These are phyloP conservation scores for Boletus rubescentipes DNA, from an alignment of 768 basidiomycete genomes.

Conservation along the genomic window DNA sequence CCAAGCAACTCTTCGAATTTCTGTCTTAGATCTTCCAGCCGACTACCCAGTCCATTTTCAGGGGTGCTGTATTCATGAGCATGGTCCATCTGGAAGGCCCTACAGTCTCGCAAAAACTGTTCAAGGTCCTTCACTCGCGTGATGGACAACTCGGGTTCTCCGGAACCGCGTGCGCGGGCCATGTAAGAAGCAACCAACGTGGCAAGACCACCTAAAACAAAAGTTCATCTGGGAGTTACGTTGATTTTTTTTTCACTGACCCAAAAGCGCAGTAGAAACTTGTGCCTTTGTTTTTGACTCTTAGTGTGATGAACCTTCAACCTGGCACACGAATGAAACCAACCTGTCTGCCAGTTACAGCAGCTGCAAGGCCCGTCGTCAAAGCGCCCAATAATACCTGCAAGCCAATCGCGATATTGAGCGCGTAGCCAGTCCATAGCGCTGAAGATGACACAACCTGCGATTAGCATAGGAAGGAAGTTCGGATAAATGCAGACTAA, in stretches of 20 bases:
- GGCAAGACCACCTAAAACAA: slow-evolving; percentile 52
- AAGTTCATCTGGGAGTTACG: neutral
- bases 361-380: slow-evolving; percentile 63
- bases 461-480: slow-evolving; percentile 11
- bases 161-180: slow-evolving; percentile 65
- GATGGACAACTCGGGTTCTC: slow-evolving; percentile 67
- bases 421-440: slow-evolving; percentile 28
- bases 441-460: slow-evolving; percentile 24
- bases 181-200: slow-evolving; percentile 73
- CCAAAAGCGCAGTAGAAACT: slow-evolving; percentile 41
- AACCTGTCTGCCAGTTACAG: slow-evolving; percentile 43
- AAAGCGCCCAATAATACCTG: slow-evolving; percentile 67
- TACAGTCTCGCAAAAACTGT: slow-evolving; percentile 61
- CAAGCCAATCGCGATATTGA: slow-evolving; percentile 54
- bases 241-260: slow-evolving; percentile 18
- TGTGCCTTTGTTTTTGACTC: slow-evolving; percentile 28
- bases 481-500: neutral
- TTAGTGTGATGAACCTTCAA: neutral
- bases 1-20: slow-evolving; percentile 32
- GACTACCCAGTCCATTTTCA: slow-evolving; percentile 8
- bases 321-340: slow-evolving; percentile 4
- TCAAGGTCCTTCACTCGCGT: slow-evolving; percentile 59
- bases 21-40: slow-evolving; percentile 14
- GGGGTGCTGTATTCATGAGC: slow-evolving; percentile 36
- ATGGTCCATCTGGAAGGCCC: slow-evolving; percentile 57